phyloP scores from a whole-genome alignment of 2,329 filamentous ascomycete species.

The Hortaea werneckii region DNA sequence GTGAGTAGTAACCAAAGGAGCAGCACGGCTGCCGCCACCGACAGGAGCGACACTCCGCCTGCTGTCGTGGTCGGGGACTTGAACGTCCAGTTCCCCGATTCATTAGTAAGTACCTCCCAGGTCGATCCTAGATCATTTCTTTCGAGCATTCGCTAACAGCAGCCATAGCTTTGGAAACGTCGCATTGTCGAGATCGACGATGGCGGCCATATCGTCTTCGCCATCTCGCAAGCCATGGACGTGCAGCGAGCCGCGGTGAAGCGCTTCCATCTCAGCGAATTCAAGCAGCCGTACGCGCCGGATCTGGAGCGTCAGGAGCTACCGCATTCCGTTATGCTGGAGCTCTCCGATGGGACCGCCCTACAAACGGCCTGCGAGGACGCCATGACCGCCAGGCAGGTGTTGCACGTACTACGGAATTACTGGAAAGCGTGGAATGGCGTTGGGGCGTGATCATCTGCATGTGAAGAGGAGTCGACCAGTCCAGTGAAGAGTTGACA shows the following conservation, averaged over 20 bases:
- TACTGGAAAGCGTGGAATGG: conserved; percentile 20
- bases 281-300: conserved; percentile 67
- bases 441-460: conserved; percentile 8
- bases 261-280: conserved; percentile 77
- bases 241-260: conserved; percentile 21
- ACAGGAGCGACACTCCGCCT: conserved; percentile 33
- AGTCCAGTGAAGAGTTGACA: too few relatives aligned
- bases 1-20: neutral
- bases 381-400: conserved; percentile 41
- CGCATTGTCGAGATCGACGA: conserved; percentile 78
- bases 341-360: conserved; percentile 47
- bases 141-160: neutral
- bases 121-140: neutral
- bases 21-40: conserved; percentile 1
- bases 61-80: conserved; percentile 73
- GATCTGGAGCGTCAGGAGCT: conserved; percentile 90
- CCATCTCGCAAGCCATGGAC: conserved; percentile 50
- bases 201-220: conserved; percentile 72
- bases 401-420: conserved; percentile 29
- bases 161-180: conserved; percentile 70
- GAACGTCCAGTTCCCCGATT: conserved; percentile 95
- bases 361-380: conserved; percentile 55
- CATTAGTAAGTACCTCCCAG: conserved; percentile 43
- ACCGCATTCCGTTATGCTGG: conserved; percentile 67
- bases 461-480: neutral